Conservation (phyloP, 1,139 yeast species). For the Insectozyma bohioensis region DNA sequence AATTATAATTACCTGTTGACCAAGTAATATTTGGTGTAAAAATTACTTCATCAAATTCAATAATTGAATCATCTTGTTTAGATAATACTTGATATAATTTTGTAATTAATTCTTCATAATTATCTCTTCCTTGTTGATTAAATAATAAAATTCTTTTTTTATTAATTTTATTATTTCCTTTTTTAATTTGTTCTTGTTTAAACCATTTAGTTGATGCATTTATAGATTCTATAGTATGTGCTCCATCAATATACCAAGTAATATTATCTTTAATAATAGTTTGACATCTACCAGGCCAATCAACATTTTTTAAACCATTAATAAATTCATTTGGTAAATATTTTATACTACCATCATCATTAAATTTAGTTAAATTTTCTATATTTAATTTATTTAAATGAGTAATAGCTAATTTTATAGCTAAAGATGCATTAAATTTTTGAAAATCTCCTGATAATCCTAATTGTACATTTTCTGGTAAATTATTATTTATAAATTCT, state of each 20-base stretch:
- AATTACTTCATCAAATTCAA: constrained; percentile 68
- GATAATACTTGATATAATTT: constrained; percentile 47
- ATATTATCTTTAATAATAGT: constrained; percentile 50
- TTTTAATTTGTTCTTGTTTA: constrained; percentile 24
- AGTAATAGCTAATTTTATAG: constrained; percentile 67
- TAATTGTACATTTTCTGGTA: constrained; percentile 42
- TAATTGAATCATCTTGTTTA: constrained; percentile 16
- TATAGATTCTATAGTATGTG: constrained; percentile 89
- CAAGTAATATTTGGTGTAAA: constrained; percentile 93
- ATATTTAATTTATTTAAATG: constrained; percentile 56
- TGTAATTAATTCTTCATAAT: constrained; percentile 64
- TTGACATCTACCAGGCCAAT: constrained; percentile 97
- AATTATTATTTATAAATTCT: constrained; percentile 44
- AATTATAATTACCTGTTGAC: constrained; percentile 76
- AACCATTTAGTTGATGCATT: constrained; percentile 83
- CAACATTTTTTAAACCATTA: constrained; percentile 64
- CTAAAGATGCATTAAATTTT: constrained; percentile 80
- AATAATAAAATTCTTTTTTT: constrained; percentile 58
- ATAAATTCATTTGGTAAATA: constrained; percentile 57
- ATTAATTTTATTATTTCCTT: constrained; percentile 18
- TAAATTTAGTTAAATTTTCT: constrained; percentile 25
- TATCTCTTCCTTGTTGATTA: constrained; percentile 89
- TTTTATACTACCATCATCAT: constrained; percentile 18
- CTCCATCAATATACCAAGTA: constrained; percentile 90
- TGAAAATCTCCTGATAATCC: constrained; percentile 93